A percentile compares a stretch with the other conserved stretches of the same genome.
These are phyloP conservation scores for Penicillium lividum DNA, from an alignment of 495 filamentous ascomycete species.

Conservation along the genomic window DNA sequence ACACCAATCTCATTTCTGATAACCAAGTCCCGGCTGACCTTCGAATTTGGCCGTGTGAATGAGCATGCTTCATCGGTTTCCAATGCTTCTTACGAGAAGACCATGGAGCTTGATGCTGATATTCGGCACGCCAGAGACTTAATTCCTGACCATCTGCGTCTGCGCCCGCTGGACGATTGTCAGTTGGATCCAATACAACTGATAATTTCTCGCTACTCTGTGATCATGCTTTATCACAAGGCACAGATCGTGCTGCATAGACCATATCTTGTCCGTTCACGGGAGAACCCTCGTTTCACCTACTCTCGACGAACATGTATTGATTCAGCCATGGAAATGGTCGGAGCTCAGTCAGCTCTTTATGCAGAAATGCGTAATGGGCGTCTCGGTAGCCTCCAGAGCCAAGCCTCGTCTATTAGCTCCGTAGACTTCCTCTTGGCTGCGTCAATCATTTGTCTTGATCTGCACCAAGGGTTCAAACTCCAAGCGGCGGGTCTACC, in stretches of 20 bases:
- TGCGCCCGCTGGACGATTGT: slow-evolving; percentile 76
- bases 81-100: slow-evolving; percentile 73
- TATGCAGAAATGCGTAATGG: slow-evolving; percentile 72
- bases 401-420: slow-evolving; percentile 73
- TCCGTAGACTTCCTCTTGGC: slow-evolving; percentile 85
- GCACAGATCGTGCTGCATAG: slow-evolving; percentile 85
- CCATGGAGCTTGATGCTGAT: slow-evolving; percentile 76
- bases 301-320: slow-evolving; percentile 85
- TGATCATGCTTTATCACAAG: slow-evolving; percentile 74
- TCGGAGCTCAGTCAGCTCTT: slow-evolving; percentile 74
- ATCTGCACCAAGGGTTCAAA: slow-evolving; percentile 57
- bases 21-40: slow-evolving; percentile 66
- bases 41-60: slow-evolving; percentile 62
- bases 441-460: slow-evolving; percentile 84
- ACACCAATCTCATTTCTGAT: slow-evolving; percentile 92
- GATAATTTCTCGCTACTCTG: slow-evolving; percentile 80
- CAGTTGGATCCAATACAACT: slow-evolving; percentile 73
- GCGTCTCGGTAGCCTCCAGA: slow-evolving; percentile 69
- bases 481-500: slow-evolving; percentile 38
- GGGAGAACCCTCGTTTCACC: slow-evolving; percentile 78
- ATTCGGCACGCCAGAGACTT: slow-evolving; percentile 70
- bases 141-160: slow-evolving; percentile 75
- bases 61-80: slow-evolving; percentile 48
- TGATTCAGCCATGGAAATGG: slow-evolving; percentile 78
- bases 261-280: slow-evolving; percentile 74